Evolutionary conservation across 805 yeast species (phyloP).

Genomic region (Ascoidea asiatica): DNA sequence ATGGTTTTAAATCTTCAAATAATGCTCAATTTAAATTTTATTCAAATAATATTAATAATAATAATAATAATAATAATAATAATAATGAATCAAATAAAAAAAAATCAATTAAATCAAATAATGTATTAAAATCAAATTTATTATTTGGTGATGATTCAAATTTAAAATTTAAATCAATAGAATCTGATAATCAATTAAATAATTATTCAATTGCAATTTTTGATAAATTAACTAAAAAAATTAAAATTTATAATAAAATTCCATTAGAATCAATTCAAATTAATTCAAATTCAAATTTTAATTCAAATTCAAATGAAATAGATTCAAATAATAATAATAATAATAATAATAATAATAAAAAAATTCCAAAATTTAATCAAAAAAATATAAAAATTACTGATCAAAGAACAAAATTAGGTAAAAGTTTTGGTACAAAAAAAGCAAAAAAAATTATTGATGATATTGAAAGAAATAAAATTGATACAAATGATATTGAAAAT

Average conservation of each 20-base stretch:
- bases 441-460: constrained; percentile 85
- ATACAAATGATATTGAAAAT: constrained; percentile 66
- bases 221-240: constrained; percentile 49
- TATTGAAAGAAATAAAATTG: constrained; percentile 72
- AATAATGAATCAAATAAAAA: constrained; percentile 57
- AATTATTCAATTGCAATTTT: constrained; percentile 66
- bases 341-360: too few species aligned
- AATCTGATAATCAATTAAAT: constrained; percentile 12
- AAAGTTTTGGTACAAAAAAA: constrained; percentile 93
- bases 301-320: too few species aligned
- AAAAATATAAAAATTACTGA: constrained; percentile 31
- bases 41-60: too few species aligned
- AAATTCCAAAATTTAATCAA: constrained; percentile 55
- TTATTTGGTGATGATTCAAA: constrained; percentile 23
- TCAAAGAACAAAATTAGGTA: constrained; percentile 80
- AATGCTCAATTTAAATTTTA: constrained; percentile 51
- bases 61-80: constrained; percentile 23
- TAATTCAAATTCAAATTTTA: constrained; percentile 45
- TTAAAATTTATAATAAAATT: constrained; percentile 48
- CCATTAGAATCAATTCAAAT: constrained; percentile 54
- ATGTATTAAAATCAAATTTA: constrained; percentile 48
- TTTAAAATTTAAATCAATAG: not conserved
- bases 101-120: constrained; percentile 47
- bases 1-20: constrained; percentile 54
- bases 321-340: too few species aligned